Base-by-base conservation (phyloP, 73 alveolate genomes). In the Paramecium biaurelia region DNA sequence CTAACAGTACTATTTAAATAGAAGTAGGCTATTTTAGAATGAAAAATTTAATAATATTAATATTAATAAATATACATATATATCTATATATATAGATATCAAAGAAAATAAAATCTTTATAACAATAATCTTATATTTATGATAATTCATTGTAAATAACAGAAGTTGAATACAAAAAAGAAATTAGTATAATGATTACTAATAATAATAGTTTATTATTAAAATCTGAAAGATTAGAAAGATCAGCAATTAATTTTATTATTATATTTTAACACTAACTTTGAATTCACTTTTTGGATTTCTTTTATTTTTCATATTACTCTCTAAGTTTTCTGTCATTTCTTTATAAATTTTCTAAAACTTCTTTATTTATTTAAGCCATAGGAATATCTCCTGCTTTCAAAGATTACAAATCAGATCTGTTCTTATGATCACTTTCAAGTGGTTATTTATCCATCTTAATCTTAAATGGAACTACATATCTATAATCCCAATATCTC, bases 401-500 rank as follows among this genome's bases (percentile, higher is more conserved):
- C 28, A 96, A 94, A 26, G 96, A 70, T 38, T 76, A 21, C 26
- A 89, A 72, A 89, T 89, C 94, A 24, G 63, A 45, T 89, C 94
- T 89, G 12, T 89, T 89, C 68, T 53, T 89, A n/a, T 89, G 94
- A 93, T 88, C 94, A 95, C 98, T 28, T 26, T 97, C 28, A 45
- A 84, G 76, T 95, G 92, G 18, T 37, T 89, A 35, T 45, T 89
- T 70, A 10, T 59, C 97, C 93, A 92, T 97, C 97, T 57, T 95
- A 58, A 74, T 94, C 32, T 67, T 92, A 82, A 85, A 86, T 38
- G 95, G 93, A 8, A 24, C 20, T 53, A 92, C 89, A 43, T 53
- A 85, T 93, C 99, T 95, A 35, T 94, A 94, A 89, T 98, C 99
- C 99, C 98, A 97, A 93, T 96, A 98, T 85, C 99, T 94, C 34